phyloP scores from a whole-genome alignment of 768 basidiomycete species.

The Russula dissimulans region DNA sequence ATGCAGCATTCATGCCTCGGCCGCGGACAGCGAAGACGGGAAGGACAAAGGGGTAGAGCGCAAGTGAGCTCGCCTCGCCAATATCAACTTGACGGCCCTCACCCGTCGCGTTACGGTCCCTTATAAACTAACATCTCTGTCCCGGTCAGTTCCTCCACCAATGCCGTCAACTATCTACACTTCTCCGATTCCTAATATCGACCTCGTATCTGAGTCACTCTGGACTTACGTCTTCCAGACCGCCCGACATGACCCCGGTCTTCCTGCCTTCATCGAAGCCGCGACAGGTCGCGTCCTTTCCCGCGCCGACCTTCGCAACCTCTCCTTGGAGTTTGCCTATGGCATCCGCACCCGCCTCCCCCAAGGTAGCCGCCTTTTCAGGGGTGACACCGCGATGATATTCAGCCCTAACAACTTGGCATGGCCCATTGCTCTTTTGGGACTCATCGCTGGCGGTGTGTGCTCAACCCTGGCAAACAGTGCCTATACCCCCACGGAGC shows the following conservation, averaged over 20 bases:
- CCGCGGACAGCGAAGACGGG: too few relatives aligned
- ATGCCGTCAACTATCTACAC: not conserved
- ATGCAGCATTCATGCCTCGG: too few relatives aligned
- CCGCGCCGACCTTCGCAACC: constrained; percentile 42
- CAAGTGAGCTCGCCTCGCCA: too few relatives aligned
- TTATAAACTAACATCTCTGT: too few relatives aligned
- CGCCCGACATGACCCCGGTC: not conserved
- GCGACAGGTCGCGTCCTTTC: constrained; percentile 46
- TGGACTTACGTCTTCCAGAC: constrained; percentile 15
- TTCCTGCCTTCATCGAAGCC: constrained; percentile 60
- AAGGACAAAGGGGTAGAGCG: too few relatives aligned
- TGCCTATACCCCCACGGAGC: constrained; percentile 57
- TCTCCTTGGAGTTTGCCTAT: constrained; percentile 47
- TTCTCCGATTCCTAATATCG: not conserved
- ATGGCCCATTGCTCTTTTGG: constrained; percentile 41
- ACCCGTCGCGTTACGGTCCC: too few relatives aligned
- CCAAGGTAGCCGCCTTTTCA: constrained; percentile 26
- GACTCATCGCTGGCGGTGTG: constrained; percentile 54
- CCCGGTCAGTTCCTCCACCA: too few relatives aligned
- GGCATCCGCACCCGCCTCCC: constrained; percentile 38
- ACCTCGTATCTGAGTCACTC: constrained; percentile 20
- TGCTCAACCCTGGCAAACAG: constrained; percentile 66
- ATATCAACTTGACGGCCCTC: too few relatives aligned
- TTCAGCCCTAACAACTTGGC: constrained; percentile 61
- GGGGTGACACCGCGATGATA: constrained; percentile 53